Conservation (phyloP, 805 yeast species). For the Cyberlindnera americana region DNA sequence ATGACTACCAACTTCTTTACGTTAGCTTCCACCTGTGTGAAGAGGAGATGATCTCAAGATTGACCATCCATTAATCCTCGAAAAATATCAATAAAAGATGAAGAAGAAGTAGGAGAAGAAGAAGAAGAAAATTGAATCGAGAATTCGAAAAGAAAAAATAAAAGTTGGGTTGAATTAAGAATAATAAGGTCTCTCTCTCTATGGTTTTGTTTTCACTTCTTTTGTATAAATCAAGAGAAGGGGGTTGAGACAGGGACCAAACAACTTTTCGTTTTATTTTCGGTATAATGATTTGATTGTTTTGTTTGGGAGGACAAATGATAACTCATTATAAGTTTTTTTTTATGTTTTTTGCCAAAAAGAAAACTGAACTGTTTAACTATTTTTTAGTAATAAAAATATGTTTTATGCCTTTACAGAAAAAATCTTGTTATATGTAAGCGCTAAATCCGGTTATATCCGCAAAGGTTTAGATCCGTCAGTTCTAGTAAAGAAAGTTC, state of each 20-base stretch:
- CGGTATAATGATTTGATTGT: conserved; percentile 24
- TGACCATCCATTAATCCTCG: conserved; percentile 10
- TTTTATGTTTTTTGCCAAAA: conserved; percentile 19
- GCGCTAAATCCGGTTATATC: too few relatives aligned
- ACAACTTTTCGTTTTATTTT: conserved; percentile 22
- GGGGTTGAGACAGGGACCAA: neutral
- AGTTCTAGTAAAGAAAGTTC: too few relatives aligned
- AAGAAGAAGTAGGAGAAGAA: conserved; percentile 3
- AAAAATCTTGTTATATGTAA: too few relatives aligned
- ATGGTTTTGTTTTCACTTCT: conserved; percentile 9
- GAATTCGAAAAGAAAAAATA: conserved; percentile 16
- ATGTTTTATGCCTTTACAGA: neutral
- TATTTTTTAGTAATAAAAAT: neutral
- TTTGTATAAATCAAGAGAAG: neutral
- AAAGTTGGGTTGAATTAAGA: conserved; percentile 6
- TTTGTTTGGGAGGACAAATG: conserved; percentile 25
- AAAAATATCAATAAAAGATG: too few relatives aligned
- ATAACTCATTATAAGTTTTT: conserved; percentile 25
- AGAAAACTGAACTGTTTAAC: conserved; percentile 7
- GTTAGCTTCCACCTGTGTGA: conserved; percentile 51
- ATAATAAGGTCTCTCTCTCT: neutral
- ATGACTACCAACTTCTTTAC: conserved; percentile 69
- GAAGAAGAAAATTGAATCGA: conserved; percentile 13
- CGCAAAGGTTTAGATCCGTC: too few relatives aligned
- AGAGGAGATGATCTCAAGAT: conserved; percentile 19